Evolutionary conservation across 1,284 basidiomycete genomes (phyloP), one percentile per base, ranked within the genome.

Genomic region (Apiotrichum mycotoxinovorans): DNA sequence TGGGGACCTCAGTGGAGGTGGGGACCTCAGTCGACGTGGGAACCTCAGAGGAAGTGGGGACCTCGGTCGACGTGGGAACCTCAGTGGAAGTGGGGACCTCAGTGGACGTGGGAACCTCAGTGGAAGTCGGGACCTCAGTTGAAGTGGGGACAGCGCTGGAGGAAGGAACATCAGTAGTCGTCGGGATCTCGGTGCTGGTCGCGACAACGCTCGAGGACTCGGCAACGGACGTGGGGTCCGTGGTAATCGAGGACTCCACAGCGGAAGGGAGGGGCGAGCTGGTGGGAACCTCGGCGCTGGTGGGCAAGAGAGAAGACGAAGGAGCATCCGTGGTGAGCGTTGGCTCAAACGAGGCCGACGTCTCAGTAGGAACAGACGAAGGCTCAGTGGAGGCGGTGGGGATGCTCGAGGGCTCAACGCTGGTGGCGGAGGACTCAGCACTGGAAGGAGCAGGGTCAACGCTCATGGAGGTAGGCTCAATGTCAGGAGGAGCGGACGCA

Each of bases 181-280:
- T 61, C 23, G 56, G 25, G 43, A 55, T 50, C 33, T 42, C 38
- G 33, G 47, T 52, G n/a, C n/a, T 27, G 15, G 45, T 43, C 23
- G 55, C 49, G 49, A 33, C 12, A 12, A 30, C 55, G n/a, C 53
- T 47, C 33, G 57, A 49, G 49, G 50, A 51, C 12, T 35, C 52
- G 8, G 9, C 40, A 22, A n/a, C n/a, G 23, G 30, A 42, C 26
- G 43, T 37, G 4, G 45, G 42, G n/a, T 48, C 48, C 4, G 45
- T n/a, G 11, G 41, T 15, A 18, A 18, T 37, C 22, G 56, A 53
- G 34, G 60, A 37, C 22, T 52, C 54, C 35, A 50, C 47, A 20
- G 57, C 30, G 43, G 30, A 44, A 12, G 50, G 25, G 3, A n/a
- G 27, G 12, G 52, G 23, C 33, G 38, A 7, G 30, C 7, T 30